These are phyloP conservation scores for Rhytidiadelphus loreus DNA, from an alignment of 225 moss, liverwort and hornwort genomes.

Conservation along the genomic window DNA sequence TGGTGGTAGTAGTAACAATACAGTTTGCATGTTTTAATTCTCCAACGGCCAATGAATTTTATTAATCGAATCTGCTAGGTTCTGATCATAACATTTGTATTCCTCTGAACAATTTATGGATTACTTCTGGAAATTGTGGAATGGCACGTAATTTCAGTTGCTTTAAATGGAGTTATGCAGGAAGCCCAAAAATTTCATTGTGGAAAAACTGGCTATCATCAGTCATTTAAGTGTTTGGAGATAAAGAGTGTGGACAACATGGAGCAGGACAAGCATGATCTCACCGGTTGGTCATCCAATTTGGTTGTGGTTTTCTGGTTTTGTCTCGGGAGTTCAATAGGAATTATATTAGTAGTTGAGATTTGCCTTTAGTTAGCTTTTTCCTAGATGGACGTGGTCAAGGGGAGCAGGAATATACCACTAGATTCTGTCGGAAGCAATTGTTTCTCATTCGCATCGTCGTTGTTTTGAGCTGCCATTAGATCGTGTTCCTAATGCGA, in stretches of 20 bases:
- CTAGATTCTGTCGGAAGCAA: background rate
- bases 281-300: slow-evolving; percentile 6
- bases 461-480: background rate
- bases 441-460: background rate
- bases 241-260: slow-evolving; percentile 4
- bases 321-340: background rate
- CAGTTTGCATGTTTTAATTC: background rate
- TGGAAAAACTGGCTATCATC: slow-evolving; percentile 36
- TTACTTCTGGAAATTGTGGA: background rate
- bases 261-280: slow-evolving; percentile 20
- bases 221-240: slow-evolving; percentile 39
- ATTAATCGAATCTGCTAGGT: background rate
- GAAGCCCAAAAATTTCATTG: slow-evolving; percentile 37
- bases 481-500: background rate
- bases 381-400: background rate
- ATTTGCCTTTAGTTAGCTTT: background rate
- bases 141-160: background rate
- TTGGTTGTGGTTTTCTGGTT: background rate
- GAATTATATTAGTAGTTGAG: background rate
- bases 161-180: slow-evolving; percentile 3
- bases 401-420: background rate
- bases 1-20: background rate
- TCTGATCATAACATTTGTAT: background rate
- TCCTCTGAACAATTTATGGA: background rate
- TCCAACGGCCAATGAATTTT: background rate